Evolutionary conservation across 2,329 filamentous ascomycete genomes (phyloP), one percentile per base, ranked within the genome.

Genomic region (Sordariomycetes sp.): DNA sequence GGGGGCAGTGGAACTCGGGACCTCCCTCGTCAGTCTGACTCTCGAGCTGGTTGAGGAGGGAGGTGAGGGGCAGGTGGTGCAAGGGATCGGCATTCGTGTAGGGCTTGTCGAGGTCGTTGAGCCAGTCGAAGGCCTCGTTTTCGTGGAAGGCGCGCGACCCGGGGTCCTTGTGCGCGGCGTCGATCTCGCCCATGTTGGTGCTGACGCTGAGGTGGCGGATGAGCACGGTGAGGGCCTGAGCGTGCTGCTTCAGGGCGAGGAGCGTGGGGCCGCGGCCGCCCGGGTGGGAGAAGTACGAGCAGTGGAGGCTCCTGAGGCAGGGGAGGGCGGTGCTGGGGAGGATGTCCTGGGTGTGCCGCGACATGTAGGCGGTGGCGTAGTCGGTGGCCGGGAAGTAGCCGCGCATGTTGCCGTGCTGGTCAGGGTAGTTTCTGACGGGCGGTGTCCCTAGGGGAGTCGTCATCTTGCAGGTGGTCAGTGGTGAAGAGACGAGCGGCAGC

Each of bases 171-270:
- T 61, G 59, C 8, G 24, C 55, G 20, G 64, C 62, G 24, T 70
- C 62, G n/a, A 74, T 63, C 18, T 70, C 65, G 4, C 63, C 61
- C 20, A 60, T 61, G 11, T 61, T 62, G 7, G 70, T 66, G 10
- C 70, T 73, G 4, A 79, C 70, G 2, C 71, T 72, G 12, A 84
- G 67, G 50, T 71, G 68, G 3, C 72, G 72, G 61, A 85, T 82
- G 54, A 85, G 71, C 16, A 77, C 72, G 37, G 72, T 69, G 18
- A 85, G 73, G n/a, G 79, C 76, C 58, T 84, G 82, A 0, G 80
- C 79, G 61, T 85, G 82, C 64, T 81, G 76, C 67, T 85, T 85
- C 40, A 85, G 72, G 1, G 79, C 72, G 1, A 79, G 69, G n/a
- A 85, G 70, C 0, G 80, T 83, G 1, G 81, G 80, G 3, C 79